phyloP scores from a whole-genome alignment of 192 early-diverging fungal genomes.

The Entomortierella parvispora region DNA sequence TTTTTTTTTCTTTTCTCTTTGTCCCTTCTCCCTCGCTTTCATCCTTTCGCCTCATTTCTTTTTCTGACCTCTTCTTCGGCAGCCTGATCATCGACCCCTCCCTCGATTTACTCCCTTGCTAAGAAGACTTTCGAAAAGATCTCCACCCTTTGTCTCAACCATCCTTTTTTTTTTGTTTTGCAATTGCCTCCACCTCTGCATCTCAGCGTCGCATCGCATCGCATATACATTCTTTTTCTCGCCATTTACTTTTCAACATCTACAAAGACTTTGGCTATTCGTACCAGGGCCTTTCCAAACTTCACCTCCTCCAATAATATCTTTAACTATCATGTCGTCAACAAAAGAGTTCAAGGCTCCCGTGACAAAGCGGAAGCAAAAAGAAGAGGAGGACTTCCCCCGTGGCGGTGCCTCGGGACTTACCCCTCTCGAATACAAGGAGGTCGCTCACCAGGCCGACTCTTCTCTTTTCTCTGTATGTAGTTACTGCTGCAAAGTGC shows the following conservation, averaged over 20 bases:
- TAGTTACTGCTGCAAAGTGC: too few relatives aligned
- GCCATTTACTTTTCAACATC: background rate
- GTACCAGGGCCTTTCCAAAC: background rate
- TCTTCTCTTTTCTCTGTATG: constrained; percentile 69
- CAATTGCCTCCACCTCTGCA: background rate
- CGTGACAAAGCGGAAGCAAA: constrained; percentile 49
- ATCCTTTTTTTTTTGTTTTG: background rate
- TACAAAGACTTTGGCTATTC: background rate
- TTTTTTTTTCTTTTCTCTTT: constrained; percentile 5
- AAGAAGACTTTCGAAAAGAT: too few relatives aligned
- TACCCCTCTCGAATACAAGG: constrained; percentile 86
- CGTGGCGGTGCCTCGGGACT: constrained; percentile 83
- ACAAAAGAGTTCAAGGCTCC: constrained; percentile 52
- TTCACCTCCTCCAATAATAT: background rate
- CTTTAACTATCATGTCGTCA: constrained; percentile 21
- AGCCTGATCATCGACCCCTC: background rate
- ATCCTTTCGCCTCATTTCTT: constrained; percentile 23
- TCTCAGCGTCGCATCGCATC: too few relatives aligned
- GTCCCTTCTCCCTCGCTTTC: constrained; percentile 13
- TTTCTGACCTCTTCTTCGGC: background rate
- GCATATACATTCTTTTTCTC: background rate
- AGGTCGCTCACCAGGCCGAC: constrained; percentile 79
- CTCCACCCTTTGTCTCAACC: too few relatives aligned
- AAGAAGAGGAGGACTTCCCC: constrained; percentile 78
- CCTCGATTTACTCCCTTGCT: too few relatives aligned